Conservation (phyloP, 148 eudicot genomes). For the Chenopodium formosanum region DNA sequence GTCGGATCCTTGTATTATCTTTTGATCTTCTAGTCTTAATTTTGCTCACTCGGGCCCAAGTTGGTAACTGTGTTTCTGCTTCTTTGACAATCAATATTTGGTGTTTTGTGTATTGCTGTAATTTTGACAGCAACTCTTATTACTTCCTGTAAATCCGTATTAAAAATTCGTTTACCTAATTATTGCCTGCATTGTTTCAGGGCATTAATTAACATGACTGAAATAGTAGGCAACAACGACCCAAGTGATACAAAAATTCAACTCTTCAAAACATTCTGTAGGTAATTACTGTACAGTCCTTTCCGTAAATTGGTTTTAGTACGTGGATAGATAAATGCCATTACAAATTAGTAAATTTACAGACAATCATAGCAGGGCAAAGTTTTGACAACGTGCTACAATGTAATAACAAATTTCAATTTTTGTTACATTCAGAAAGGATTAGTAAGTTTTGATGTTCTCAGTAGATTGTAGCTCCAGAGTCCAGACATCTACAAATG, state of each 20-base stretch:
- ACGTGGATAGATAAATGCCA: neutral
- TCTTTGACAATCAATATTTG: neutral
- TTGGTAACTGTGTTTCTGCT: neutral
- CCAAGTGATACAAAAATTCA: neutral
- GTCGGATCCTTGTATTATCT: neutral
- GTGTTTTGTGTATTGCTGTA: neutral
- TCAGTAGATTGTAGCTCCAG: no score
- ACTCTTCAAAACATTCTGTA: neutral
- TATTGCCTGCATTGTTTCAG: neutral
- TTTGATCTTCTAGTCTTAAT: neutral
- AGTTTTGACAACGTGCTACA: neutral
- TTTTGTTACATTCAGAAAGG: neutral
- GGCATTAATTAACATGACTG: neutral
- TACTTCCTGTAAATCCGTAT: neutral
- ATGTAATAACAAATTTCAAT: neutral
- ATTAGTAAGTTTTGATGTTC: no score
- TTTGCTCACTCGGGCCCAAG: neutral
- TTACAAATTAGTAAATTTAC: neutral
- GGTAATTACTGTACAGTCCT: neutral
- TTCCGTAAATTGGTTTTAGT: conserved; percentile 9
- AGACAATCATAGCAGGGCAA: neutral
- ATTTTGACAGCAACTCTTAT: neutral
- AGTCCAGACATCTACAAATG: no score
- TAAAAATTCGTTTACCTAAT: neutral
- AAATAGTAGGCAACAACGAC: neutral